Conservation (phyloP, 257 asterid species). For the Fraxinus excelsior region DNA sequence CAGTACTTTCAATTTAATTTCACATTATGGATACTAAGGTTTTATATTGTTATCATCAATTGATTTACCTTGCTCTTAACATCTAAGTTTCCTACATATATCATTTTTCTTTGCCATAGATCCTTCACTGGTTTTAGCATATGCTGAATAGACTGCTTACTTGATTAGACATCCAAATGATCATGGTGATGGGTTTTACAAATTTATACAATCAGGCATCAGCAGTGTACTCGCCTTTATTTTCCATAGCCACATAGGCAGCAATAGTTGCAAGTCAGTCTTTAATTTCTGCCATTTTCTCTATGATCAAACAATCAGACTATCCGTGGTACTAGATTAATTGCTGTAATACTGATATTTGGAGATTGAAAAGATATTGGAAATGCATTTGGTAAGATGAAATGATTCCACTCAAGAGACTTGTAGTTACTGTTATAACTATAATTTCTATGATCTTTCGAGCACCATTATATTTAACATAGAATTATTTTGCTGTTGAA, state of each 20-base stretch:
- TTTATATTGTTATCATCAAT: too few species aligned
- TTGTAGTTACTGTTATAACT: not conserved
- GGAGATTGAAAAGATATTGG: constrained; percentile 45
- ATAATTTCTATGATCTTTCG: not conserved
- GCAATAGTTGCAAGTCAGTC: constrained; percentile 48
- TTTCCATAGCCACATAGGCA: constrained; percentile 36
- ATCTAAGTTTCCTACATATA: constrained; percentile 19
- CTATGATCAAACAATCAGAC: constrained; percentile 41
- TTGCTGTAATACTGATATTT: constrained; percentile 40
- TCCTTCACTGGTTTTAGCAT: constrained; percentile 36
- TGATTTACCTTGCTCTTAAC: too few species aligned
- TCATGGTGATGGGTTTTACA: constrained; percentile 38
- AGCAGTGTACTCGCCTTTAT: constrained; percentile 44
- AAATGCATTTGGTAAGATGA: constrained; percentile 40
- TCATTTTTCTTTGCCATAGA: constrained; percentile 37
- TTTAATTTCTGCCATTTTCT: constrained; percentile 41
- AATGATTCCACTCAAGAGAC: not conserved
- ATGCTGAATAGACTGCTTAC: constrained; percentile 47
- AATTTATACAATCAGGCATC: constrained; percentile 39
- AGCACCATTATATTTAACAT: not conserved
- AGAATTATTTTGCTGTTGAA: too few species aligned
- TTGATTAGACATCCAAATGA: constrained; percentile 40
- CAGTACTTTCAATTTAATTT: too few species aligned
- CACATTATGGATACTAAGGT: too few species aligned
- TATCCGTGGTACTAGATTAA: constrained; percentile 44